phyloP scores from a whole-genome alignment of 192 early-diverging fungal genomes.

The Backusella morwellensis region DNA sequence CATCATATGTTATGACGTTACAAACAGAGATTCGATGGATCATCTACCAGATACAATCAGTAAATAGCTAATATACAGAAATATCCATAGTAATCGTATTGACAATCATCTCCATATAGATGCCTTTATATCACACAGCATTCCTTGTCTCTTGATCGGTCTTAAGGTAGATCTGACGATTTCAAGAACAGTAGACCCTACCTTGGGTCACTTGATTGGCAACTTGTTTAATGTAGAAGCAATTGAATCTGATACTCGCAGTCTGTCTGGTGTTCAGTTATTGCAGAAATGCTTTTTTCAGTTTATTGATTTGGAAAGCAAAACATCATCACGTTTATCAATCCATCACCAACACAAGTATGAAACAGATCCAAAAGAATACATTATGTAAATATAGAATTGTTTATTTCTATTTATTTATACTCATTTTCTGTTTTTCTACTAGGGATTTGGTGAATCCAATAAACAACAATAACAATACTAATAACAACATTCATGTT shows the following conservation, averaged over 20 bases:
- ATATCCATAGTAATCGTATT: background rate
- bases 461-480: slow-evolving; percentile 2
- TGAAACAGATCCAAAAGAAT: background rate
- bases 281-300: background rate
- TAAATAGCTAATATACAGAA: background rate
- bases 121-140: slow-evolving; percentile 9
- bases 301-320: background rate
- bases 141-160: slow-evolving; percentile 29
- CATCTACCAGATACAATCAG: slow-evolving; percentile 33
- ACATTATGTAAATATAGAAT: background rate
- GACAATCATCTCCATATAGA: background rate
- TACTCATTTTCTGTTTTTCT: background rate
- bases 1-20: slow-evolving; percentile 31
- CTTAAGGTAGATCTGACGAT: slow-evolving; percentile 26
- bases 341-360: background rate
- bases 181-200: slow-evolving; percentile 20
- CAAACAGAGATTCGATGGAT: slow-evolving; percentile 30
- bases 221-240: slow-evolving; percentile 13
- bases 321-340: background rate
- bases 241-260: background rate
- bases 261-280: background rate
- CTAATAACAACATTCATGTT: background rate
- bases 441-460: background rate
- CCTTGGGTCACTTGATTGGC: slow-evolving; percentile 10
- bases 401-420: background rate